A percentile compares a stretch with the other conserved stretches of the same genome.
phyloP scores from a whole-genome alignment of 352 stramenopile genomes.

The Phytophthora tentaculata region DNA sequence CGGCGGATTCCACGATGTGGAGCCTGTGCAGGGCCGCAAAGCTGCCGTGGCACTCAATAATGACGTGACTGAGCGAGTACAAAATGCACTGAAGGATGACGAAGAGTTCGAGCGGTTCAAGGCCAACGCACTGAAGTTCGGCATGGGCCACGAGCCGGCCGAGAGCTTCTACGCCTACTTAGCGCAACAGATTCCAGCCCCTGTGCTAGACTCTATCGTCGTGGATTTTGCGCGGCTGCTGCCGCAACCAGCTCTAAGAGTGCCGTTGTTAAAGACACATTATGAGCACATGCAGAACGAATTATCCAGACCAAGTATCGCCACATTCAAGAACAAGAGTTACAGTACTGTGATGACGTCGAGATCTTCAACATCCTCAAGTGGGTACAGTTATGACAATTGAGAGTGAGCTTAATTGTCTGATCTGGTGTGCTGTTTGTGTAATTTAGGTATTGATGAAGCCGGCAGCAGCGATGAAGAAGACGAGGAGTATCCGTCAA shows the following conservation, averaged over 20 bases:
- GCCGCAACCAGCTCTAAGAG: constrained; percentile 58
- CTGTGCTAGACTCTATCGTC: constrained; percentile 72
- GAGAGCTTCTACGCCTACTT: constrained; percentile 78
- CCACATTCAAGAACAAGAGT: constrained; percentile 64
- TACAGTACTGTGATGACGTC: constrained; percentile 55
- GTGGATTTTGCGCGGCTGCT: constrained; percentile 83
- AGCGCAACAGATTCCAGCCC: constrained; percentile 51
- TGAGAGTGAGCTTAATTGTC: not conserved
- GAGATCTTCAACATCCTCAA: constrained; percentile 40
- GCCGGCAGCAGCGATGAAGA: constrained; percentile 65
- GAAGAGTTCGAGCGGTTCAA: constrained; percentile 84
- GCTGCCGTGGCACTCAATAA: constrained; percentile 79
- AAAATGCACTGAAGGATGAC: constrained; percentile 52
- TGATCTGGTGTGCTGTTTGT: not conserved
- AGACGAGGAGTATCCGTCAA: constrained; percentile 72
- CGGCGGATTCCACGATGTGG: constrained; percentile 71
- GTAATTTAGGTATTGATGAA: constrained; percentile 35
- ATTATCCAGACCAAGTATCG: constrained; percentile 36
- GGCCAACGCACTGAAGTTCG: constrained; percentile 74
- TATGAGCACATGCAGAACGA: constrained; percentile 55
- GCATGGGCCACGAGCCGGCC: constrained; percentile 67
- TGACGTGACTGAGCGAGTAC: constrained; percentile 71
- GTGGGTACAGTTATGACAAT: constrained; percentile 21
- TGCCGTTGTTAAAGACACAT: constrained; percentile 76
- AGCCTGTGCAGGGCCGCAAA: constrained; percentile 78